Base-by-base conservation (phyloP, 768 basidiomycete species). In the Leccinum incarnatum region DNA sequence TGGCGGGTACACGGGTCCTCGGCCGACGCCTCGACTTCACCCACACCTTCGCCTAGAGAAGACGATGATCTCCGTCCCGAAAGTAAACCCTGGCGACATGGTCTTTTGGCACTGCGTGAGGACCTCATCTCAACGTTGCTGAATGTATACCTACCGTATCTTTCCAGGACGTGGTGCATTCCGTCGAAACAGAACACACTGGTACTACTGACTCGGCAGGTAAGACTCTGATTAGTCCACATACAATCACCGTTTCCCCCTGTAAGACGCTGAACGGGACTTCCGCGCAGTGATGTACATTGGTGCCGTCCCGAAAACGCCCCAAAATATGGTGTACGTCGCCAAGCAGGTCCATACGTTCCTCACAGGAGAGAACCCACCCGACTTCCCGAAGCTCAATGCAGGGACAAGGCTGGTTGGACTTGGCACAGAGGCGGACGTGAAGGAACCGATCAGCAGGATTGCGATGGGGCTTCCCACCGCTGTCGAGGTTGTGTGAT, bases 71-170 rank as follows among this genome's bases (percentile, higher is more conserved):
- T 83, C 85, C 2, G 77, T 89, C 10, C 89, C 89, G 1, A 81
- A 78, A 60, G 89, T 92, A 5, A 76, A 78, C 51, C 89, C 90
- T 0, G 91, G 91, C 2, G 90, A 92, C 67, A 83, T 86, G 65
- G 87, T 89, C 3, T 90, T 87, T 72, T 91, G 89, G 87, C 87
- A 89, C 63, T 86, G 85, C 57, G 83, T 80, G 54, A 46, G 75
- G 59, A 2, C 23, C 3, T 1, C 21, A 62, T 52, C 5, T 29
- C 10, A 12, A 51, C 19, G 4, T n/a, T 34, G 37, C 9, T 8
- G 37, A 30, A 23, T 29, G 12, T 21, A 15, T 37, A 46, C 4
- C 40, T 36, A 15, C 57, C 4, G 52, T 65, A 58, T 25, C 17
- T 9, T 59, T 60, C 64, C 58, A 77, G 77, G 80, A 82, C 56